A percentile compares a stretch with the other conserved stretches of the same genome.
Evolutionary conservation across 306 rosid species (phyloP).

Genomic region (Urtica urens): DNA sequence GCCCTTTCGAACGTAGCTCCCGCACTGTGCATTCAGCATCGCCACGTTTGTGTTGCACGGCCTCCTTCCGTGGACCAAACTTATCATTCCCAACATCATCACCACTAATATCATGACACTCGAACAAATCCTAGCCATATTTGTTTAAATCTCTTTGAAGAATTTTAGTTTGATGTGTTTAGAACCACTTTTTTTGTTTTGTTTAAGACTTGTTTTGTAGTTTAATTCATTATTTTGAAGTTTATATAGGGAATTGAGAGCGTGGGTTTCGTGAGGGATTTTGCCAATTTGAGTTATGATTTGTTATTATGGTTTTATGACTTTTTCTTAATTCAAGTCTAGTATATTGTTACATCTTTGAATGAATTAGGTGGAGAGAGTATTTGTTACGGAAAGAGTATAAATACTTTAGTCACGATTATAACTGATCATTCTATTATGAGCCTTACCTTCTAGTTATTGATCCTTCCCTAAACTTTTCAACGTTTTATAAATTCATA

Average conservation of each 20-base stretch:
- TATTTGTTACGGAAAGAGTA: too few species aligned
- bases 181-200: not conserved
- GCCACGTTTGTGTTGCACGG: slow-evolving; percentile 15
- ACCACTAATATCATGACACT: slow-evolving; percentile 6
- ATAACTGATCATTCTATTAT: too few species aligned
- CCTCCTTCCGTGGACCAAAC: slow-evolving; percentile 5
- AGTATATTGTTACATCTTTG: too few species aligned
- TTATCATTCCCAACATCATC: not conserved
- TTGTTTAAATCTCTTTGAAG: not conserved
- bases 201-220: not conserved
- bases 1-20: slow-evolving; percentile 6
- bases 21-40: slow-evolving; percentile 12
- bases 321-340: too few species aligned
- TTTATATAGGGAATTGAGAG: slow-evolving; percentile 2
- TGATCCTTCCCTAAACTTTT: too few species aligned
- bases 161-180: not conserved
- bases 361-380: too few species aligned
- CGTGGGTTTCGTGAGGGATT: not conserved
- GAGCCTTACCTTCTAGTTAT: too few species aligned
- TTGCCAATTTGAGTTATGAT: not conserved
- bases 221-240: not conserved
- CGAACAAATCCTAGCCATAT: slow-evolving; percentile 7
- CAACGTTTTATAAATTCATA: too few species aligned
- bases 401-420: too few species aligned
- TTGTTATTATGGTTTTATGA: too few species aligned